Evolutionary conservation across 2,329 filamentous ascomycete genomes (phyloP), one percentile per base, ranked within the genome.

Genomic region (Arthrobotrys conoides): DNA sequence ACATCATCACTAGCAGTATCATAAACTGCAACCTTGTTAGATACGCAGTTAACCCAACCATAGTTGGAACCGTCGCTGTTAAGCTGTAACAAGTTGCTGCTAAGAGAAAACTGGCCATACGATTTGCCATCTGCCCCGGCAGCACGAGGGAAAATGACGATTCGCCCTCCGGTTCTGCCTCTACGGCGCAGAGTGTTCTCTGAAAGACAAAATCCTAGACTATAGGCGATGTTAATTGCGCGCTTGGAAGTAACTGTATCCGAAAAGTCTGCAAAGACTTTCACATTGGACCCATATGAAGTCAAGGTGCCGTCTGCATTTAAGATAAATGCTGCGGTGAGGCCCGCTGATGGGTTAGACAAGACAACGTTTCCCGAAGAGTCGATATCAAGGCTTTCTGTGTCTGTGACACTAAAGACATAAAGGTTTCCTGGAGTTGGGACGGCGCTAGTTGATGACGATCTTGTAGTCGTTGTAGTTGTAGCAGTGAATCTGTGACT

Each of bases 231-330:
- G 9, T 77, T 49, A 5, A 61, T 8, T 20, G 49, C 73, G 22
- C 73, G 59, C 6, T 30, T 27, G 33, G 33, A 1, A 1, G 73
- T 36, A 3, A 77, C 48, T 4, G 46, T 48, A 22, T 71, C 36
- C 4, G 49, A 38, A 22, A 77, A 77, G 22, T 77, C 61, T 41
- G 36, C 73, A 38, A 77, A 77, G 22, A 77, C 30, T 51, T 67
- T 68, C 1, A 77, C 53, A 14, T 71, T 55, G 12, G 73, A 77
- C 2, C 73, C 73, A 16, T 77, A 77, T 1, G 61, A 53, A 3
- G 61, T 63, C 9, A 77, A 22, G 0, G 67, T 63, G 12, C 73
- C 73, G 30, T 77, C 73, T 0, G 73, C 59, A 33, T 77, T 77
- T 18, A 77, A 5, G 12, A 41, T 67, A 36, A 77, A 77, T 18